phyloP scores from a whole-genome alignment of 2,329 filamentous ascomycete genomes.

The Lachnellula willkommii region DNA sequence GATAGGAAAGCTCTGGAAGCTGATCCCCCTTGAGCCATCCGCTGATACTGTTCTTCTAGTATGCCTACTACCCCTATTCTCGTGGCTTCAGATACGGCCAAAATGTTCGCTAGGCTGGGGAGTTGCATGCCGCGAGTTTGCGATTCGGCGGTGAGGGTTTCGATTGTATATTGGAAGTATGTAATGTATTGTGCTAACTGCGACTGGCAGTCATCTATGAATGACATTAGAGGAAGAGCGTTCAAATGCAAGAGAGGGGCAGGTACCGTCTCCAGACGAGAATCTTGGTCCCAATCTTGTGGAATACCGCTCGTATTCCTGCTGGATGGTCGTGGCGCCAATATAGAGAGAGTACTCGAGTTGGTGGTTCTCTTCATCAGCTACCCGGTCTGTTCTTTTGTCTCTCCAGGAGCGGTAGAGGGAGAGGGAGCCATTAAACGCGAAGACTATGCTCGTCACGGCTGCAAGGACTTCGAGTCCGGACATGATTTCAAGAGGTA shows the following conservation, averaged over 20 bases:
- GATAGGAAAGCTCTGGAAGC: slow-evolving; percentile 1
- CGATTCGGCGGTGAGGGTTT: not conserved
- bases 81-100: slow-evolving; percentile 5
- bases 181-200: slow-evolving; percentile 3
- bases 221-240: not conserved
- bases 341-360: slow-evolving; percentile 5
- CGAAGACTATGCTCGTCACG: slow-evolving; percentile 2
- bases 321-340: slow-evolving; percentile 4
- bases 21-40: not conserved
- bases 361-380: slow-evolving; percentile 1
- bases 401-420: slow-evolving; percentile 5
- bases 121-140: not conserved
- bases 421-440: slow-evolving; percentile 7
- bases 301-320: slow-evolving; percentile 8
- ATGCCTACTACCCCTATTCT: slow-evolving; percentile 1
- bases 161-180: slow-evolving; percentile 5
- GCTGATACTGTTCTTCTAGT: slow-evolving; percentile 9
- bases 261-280: slow-evolving; percentile 6
- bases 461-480: slow-evolving; percentile 7
- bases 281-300: slow-evolving; percentile 6
- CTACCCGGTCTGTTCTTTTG: not conserved
- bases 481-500: slow-evolving; percentile 5
- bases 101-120: slow-evolving; percentile 1
- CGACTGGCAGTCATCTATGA: not conserved
- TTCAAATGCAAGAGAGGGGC: not conserved